These are phyloP conservation scores for Leptodontidium sp. DNA, from an alignment of 2,329 filamentous ascomycete genomes.

Conservation along the genomic window DNA sequence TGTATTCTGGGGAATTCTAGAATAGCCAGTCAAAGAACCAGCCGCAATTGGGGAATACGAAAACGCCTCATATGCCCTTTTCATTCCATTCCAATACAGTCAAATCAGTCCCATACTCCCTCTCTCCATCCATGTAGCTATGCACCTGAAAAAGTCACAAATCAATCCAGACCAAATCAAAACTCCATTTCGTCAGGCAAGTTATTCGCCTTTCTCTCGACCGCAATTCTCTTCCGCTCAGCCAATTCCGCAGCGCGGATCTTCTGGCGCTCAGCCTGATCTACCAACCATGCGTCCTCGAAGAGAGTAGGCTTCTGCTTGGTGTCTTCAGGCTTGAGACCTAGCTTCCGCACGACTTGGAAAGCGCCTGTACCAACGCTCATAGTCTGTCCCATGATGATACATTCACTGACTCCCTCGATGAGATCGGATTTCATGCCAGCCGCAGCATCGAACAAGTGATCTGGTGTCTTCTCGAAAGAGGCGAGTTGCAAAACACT, in stretches of 20 bases:
- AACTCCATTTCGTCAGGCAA: constrained; percentile 17
- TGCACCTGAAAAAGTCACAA: constrained; percentile 18
- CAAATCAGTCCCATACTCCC: not conserved
- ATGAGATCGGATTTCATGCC: constrained; percentile 92
- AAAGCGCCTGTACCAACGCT: constrained; percentile 90
- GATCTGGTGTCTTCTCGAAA: constrained; percentile 98
- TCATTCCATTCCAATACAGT: not conserved
- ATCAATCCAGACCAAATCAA: constrained; percentile 10
- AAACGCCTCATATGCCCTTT: not conserved
- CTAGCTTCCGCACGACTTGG: constrained; percentile 82
- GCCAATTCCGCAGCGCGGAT: constrained; percentile 6
- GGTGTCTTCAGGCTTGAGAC: constrained; percentile 65
- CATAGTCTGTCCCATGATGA: constrained; percentile 98
- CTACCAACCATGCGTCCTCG: constrained; percentile 69
- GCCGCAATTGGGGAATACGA: constrained; percentile 16
- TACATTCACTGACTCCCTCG: constrained; percentile 93
- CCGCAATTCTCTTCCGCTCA: constrained; percentile 17
- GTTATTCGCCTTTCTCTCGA: constrained; percentile 12
- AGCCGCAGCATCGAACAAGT: constrained; percentile 93
- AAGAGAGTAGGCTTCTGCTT: constrained; percentile 67
- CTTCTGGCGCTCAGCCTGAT: constrained; percentile 44
- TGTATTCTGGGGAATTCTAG: not conserved
- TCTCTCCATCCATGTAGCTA: constrained; percentile 22
- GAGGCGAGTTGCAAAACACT: constrained; percentile 91
- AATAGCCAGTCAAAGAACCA: not conserved